Base-by-base conservation (phyloP, 2,329 filamentous ascomycete species). In the Rugonectria rugulosa region DNA sequence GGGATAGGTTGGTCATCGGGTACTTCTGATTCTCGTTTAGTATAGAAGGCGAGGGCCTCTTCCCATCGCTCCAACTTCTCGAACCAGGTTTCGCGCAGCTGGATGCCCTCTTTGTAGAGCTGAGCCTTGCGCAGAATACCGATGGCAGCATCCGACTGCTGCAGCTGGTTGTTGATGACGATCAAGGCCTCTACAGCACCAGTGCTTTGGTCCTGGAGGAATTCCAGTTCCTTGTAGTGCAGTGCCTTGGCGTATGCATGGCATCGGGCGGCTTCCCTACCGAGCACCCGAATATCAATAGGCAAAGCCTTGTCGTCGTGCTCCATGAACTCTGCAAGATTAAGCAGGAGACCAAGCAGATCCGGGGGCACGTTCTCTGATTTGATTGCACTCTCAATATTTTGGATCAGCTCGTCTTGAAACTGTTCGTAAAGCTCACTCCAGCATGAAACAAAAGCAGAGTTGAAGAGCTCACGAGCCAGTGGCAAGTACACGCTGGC, bases 311-410 rank as follows among this genome's bases (percentile, higher is more conserved):
- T 99, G 73, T 99, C 95, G 67, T 99, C 96, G 69, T 99, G 95
- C 72, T 99, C 95, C 95, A 99, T 99, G 73, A 99, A 99, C 72
- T 99, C 95, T 19, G 95, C 95, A 45, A 99, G 82, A 69, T 99
- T 99, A 43, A 99, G 85, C 23, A 99, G 81, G 44, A 97, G 89
- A 57, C 97, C 94, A 8, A 99, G 80, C 62, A 99, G 89, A 73
- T 99, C 96, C 0, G 96, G 95, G 0, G 95, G 94, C 11, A 99
- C 96, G 65, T 97, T 94, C 47, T 94, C 90, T 4, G 94, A 98
- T 50, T 92, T 95, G 64, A 99, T 90, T 1, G 96, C 95, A 59
- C 90, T 92, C 73, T 99, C 95, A 47, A 99, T 96, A 20, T 96
- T 96, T 48, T 90, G 88, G 45, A 99, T 96, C 34, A 99, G 84